A percentile compares a stretch with the other conserved stretches of the same genome.
These are phyloP conservation scores for Clavispora vitiphila DNA, from an alignment of 805 yeast genomes.

Conservation along the genomic window DNA sequence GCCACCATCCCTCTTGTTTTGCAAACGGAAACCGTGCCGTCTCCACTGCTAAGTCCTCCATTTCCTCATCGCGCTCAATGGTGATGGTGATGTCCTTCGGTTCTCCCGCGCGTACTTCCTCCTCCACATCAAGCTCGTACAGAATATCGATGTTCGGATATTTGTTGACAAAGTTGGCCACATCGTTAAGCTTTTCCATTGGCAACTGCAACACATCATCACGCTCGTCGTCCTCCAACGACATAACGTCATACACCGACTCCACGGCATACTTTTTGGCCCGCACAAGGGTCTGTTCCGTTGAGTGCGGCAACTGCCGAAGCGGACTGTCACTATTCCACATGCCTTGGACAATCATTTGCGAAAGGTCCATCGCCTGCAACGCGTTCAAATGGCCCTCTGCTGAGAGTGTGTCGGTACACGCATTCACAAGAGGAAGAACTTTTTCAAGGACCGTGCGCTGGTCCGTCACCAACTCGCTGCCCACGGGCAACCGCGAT, in stretches of 20 bases:
- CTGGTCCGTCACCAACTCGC: slow-evolving; percentile 59
- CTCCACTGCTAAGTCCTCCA: slow-evolving; percentile 57
- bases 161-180: slow-evolving; percentile 84
- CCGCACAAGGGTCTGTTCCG: slow-evolving; percentile 44
- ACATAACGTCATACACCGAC: slow-evolving; percentile 74
- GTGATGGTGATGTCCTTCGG: slow-evolving; percentile 44
- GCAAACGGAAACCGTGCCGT: slow-evolving; percentile 55
- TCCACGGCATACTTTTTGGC: slow-evolving; percentile 55
- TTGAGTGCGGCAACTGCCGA: slow-evolving; percentile 73
- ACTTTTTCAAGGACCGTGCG: slow-evolving; percentile 44
- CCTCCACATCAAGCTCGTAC: slow-evolving; percentile 43
- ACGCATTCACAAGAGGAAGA: slow-evolving; percentile 53
- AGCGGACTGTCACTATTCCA: slow-evolving; percentile 80
- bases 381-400: slow-evolving; percentile 78
- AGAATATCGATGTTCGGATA: slow-evolving; percentile 81
- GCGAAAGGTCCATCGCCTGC: slow-evolving; percentile 80
- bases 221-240: slow-evolving; percentile 73
- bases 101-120: slow-evolving; percentile 43
- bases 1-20: slow-evolving; percentile 80
- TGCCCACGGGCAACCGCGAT: slow-evolving; percentile 56
- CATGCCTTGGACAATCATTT: slow-evolving; percentile 80
- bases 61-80: slow-evolving; percentile 71
- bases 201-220: slow-evolving; percentile 54
- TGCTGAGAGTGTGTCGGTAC: slow-evolving; percentile 71
- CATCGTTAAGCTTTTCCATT: slow-evolving; percentile 46